These are phyloP conservation scores for Luzula sylvatica DNA, from an alignment of 176 grass and related monocot species.

Conservation along the genomic window DNA sequence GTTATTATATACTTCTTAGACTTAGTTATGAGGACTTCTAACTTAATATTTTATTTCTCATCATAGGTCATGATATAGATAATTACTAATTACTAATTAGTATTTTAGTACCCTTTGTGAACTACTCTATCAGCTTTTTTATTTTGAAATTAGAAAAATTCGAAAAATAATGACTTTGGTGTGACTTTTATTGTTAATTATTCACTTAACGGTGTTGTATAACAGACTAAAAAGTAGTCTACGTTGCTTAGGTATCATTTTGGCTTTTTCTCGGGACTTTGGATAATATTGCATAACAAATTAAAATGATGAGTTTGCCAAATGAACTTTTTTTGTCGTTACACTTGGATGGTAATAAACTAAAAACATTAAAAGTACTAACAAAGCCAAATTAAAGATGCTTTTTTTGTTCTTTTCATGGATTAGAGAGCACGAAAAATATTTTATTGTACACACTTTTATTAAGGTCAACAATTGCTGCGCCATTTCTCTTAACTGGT, in stretches of 20 bases:
- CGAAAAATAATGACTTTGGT: background rate
- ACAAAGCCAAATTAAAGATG: constrained; percentile 23
- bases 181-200: background rate
- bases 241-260: background rate
- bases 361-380: no score
- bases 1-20: background rate
- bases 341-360: constrained; percentile 15
- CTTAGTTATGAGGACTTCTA: constrained; percentile 5
- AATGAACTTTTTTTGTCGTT: background rate
- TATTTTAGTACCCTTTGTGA: constrained; percentile 4
- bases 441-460: constrained; percentile 10
- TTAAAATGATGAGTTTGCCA: background rate
- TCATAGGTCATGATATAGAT: constrained; percentile 14
- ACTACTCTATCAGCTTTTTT: constrained; percentile 3
- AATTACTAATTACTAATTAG: no score
- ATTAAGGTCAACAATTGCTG: constrained; percentile 25
- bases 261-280: background rate
- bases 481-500: constrained; percentile 14
- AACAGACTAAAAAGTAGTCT: background rate
- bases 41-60: constrained; percentile 9
- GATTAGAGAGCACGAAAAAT: constrained; percentile 2
- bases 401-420: constrained; percentile 19
- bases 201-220: background rate
- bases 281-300: background rate
- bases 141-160: background rate